phyloP scores from a whole-genome alignment of 2,329 filamentous ascomycete species.

The Aspergillus sojae region DNA sequence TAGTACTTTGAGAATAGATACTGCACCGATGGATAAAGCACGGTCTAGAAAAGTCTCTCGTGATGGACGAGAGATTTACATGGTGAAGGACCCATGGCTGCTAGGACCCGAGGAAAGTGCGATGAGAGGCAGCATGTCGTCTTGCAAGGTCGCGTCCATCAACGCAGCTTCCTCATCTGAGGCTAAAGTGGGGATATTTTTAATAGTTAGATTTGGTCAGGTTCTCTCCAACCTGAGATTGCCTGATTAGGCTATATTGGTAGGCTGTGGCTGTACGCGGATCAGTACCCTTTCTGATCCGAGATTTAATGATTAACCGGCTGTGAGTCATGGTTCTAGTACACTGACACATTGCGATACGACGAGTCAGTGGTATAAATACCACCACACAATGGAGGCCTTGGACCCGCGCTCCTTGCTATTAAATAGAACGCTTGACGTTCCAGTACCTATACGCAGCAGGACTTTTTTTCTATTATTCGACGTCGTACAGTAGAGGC shows the following conservation, averaged over 20 bases:
- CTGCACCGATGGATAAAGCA: not conserved
- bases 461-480: not conserved
- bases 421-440: not conserved
- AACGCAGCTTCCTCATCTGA: not conserved
- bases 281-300: too few species aligned
- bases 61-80: not conserved
- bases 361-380: not conserved
- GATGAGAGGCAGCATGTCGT: not conserved
- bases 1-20: conserved; percentile 15
- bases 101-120: not conserved
- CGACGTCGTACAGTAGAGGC: not conserved
- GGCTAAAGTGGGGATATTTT: not conserved
- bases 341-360: not conserved
- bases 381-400: not conserved
- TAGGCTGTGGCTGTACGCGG: too few species aligned
- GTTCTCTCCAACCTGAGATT: not conserved
- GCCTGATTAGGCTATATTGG: not conserved
- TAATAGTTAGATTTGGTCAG: not conserved
- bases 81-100: not conserved
- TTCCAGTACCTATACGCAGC: not conserved
- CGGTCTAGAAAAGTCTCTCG: not conserved
- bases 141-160: not conserved
- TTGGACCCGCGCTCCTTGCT: not conserved
- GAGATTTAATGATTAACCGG: too few species aligned
- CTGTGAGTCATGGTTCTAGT: not conserved